Evolutionary conservation across 2,329 filamentous ascomycete species (phyloP).

Genomic region (Trichoderma simmonsii): DNA sequence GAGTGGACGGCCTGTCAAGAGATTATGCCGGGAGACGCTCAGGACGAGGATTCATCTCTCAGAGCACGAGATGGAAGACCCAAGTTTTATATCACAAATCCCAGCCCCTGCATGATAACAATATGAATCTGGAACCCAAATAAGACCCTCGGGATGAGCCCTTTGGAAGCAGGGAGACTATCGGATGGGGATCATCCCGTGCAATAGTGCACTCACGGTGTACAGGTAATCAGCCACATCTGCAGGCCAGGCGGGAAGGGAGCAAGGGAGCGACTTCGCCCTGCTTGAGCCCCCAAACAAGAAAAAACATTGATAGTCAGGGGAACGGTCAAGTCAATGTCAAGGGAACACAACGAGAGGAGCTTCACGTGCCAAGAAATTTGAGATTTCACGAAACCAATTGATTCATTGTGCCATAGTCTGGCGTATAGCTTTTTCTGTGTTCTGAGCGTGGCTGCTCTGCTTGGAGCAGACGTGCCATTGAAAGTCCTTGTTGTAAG

Average conservation of each 20-base stretch:
- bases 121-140: slow-evolving; percentile 16
- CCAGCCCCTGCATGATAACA: slow-evolving; percentile 6
- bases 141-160: slow-evolving; percentile 3
- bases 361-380: slow-evolving; percentile 4
- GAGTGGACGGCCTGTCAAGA: slow-evolving; percentile 18
- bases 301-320: not conserved
- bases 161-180: slow-evolving; percentile 2
- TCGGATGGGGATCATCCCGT: not conserved
- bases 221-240: slow-evolving; percentile 2
- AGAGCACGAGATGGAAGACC: not conserved
- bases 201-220: not conserved
- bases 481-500: slow-evolving; percentile 22
- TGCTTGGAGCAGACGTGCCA: slow-evolving; percentile 22
- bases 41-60: not conserved
- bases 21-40: not conserved
- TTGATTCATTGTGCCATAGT: slow-evolving; percentile 17
- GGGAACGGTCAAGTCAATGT: not conserved
- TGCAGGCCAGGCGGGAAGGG: slow-evolving; percentile 12
- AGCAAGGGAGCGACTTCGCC: slow-evolving; percentile 7
- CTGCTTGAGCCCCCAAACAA: slow-evolving; percentile 5
- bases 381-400: slow-evolving; percentile 8
- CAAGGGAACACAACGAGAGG: not conserved
- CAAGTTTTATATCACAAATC: slow-evolving; percentile 12
- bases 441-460: slow-evolving; percentile 18
- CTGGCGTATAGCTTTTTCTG: slow-evolving; percentile 10